Percentiles rank a stretch among this genome's conserved stretches.
These are phyloP conservation scores for Eucalyptus pauciflora DNA, from an alignment of 345 rosid species.

Conservation along the genomic window DNA sequence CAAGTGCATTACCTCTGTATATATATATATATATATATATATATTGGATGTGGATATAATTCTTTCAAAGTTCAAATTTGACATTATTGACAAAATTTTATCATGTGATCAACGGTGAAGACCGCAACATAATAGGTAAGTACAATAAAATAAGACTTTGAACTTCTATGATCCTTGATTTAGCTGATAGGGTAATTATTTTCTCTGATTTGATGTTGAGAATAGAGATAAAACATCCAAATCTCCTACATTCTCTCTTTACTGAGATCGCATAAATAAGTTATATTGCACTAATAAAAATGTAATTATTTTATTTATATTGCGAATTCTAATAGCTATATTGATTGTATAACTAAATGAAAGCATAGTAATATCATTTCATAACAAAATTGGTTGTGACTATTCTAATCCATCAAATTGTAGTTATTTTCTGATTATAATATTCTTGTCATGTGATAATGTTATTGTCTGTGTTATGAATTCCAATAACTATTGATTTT, in stretches of 20 bases:
- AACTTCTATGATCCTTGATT: background rate
- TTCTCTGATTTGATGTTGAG: background rate
- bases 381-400: background rate
- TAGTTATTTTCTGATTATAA: background rate
- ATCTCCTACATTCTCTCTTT: background rate
- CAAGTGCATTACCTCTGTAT: background rate
- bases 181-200: background rate
- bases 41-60: background rate
- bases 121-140: background rate
- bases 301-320: background rate
- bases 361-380: background rate
- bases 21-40: background rate
- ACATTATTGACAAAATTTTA: rapidly evolving
- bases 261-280: background rate
- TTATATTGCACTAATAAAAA: background rate
- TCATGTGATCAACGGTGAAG: background rate
- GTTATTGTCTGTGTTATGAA: background rate
- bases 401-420: background rate
- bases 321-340: background rate
- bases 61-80: background rate
- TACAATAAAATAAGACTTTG: background rate
- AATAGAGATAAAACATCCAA: background rate
- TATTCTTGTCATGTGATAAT: background rate
- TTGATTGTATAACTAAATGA: background rate
- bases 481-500: background rate